These are phyloP conservation scores for Hippophae gyantsensis DNA, from an alignment of 306 rosid genomes.

Conservation along the genomic window DNA sequence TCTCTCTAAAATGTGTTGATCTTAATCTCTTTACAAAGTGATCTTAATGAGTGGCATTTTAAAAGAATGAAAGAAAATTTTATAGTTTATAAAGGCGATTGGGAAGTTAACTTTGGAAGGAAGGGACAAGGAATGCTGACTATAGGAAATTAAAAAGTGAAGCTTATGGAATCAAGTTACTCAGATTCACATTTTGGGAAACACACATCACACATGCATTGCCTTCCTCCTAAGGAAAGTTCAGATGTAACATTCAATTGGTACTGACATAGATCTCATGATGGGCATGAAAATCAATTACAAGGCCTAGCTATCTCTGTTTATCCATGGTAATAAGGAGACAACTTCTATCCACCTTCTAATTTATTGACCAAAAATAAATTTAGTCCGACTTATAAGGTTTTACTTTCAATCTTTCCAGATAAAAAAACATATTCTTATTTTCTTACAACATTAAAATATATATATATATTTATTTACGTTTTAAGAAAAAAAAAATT, in stretches of 20 bases:
- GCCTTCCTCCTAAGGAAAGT: slow-evolving; percentile 12
- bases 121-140: slow-evolving; percentile 46
- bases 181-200: slow-evolving; percentile 23
- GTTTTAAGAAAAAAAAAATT: too few relatives aligned
- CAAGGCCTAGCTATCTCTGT: too few relatives aligned
- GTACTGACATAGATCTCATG: too few relatives aligned
- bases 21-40: not conserved
- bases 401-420: too few relatives aligned
- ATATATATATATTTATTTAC: too few relatives aligned
- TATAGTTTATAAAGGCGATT: slow-evolving; percentile 17
- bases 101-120: slow-evolving; percentile 16
- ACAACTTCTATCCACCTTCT: too few relatives aligned
- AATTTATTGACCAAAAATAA: too few relatives aligned
- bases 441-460: too few relatives aligned
- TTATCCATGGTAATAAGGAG: too few relatives aligned
- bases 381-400: too few relatives aligned
- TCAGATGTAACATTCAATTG: slow-evolving; percentile 6
- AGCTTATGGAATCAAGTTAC: slow-evolving; percentile 36
- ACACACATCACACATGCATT: not conserved
- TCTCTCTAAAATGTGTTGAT: not conserved
- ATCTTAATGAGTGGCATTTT: slow-evolving; percentile 14
- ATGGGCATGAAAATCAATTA: too few relatives aligned
- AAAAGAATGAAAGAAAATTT: slow-evolving; percentile 10
- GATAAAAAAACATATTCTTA: too few relatives aligned
- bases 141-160: slow-evolving; percentile 29